Evolutionary conservation across 306 rosid species (phyloP), one percentile per base, ranked within the genome.

Genomic region (Vachellia collinsii): DNA sequence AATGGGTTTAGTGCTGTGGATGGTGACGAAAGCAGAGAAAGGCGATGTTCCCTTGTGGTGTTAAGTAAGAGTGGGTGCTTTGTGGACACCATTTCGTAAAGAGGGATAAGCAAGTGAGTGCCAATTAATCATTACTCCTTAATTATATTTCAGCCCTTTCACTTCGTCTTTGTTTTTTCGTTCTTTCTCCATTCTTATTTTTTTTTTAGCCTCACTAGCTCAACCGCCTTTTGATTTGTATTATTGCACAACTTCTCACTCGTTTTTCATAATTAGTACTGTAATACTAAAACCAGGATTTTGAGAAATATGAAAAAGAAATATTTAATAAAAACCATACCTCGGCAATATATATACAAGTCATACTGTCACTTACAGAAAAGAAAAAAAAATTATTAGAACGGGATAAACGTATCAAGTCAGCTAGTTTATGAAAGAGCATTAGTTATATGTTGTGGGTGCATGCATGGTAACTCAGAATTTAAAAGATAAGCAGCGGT

Each of bases 1-100:
- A 72, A 73, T 79, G 54, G 85, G 88, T 29, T 79, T 79, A 73
- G 91, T 88, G 91, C 85, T 58, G 37, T 66, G 75, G 75, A 65
- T 16, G 65, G 78, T 81, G 88, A 82, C 72, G 47, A n/a, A 34
- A 66, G 79, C 42, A 47, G 47, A 41, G 10, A 39, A 58, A 64
- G 77, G 74, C 48, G n/a, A 29, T 54, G 74, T 70, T 75, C 34
- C 66, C 51, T n/a, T 34, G 56, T 75, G 81, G 82, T 12, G 65
- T 54, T 70, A 64, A 53, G 74, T 80, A 53, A 46, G 78, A 84
- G 89, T 82, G 80, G 79, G 63, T 78, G 66, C 50, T 53, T 78
- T 44, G 86, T 70, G 75, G 75, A 70, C 58, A 46, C 75, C 75
- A 75, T 41, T 59, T 84, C 79, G 44, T 29, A 82, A 51, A 56